Evolutionary conservation across 495 filamentous ascomycete genomes (phyloP), one percentile per base, ranked within the genome.

Genomic region (Aspergillus indologenus): DNA sequence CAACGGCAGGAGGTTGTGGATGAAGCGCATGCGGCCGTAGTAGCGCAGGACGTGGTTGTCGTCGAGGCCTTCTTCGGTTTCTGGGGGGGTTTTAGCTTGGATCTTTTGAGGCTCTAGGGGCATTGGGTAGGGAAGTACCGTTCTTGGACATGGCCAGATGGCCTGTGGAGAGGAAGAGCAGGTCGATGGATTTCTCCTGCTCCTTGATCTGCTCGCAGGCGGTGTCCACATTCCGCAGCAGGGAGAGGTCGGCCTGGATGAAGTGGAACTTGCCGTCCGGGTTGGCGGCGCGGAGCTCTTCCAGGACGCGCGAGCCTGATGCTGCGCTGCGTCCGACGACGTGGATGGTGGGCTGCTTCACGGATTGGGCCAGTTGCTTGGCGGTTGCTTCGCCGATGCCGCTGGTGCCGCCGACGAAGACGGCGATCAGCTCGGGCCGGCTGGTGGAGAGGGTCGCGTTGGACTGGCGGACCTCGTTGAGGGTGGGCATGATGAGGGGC

Each of bases 1-100:
- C 0, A 82, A 78, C 0, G 88, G 86, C 1, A 91, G 79, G 2
- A 91, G 78, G 63, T 87, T 86, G 45, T 69, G 56, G 21, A 81
- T 78, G 67, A 90, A 88, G 43, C 87, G 81, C 48, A 81, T 76
- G 17, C 88, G 85, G 23, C 81, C 72, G 69, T 90, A 90, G 71
- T 84, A 85, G 49, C 69, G 73, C 4, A 88, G 68, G 17, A 82
- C 69, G 44, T 81, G 69, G 55, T 77, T 77, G 31, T 72, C 69
- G 60, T 85, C 74, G 14, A 90, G 73, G 19, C 75, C 78, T 68
- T 91, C 89, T 1, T 61, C 24, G 0, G 87, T 88, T 49, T 85
- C 84, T 80, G 48, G n/a, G 45, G 21, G 53, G 15, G 12, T 53
- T 9, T 21, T 44, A 19, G 45, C 26, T 48, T 54, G 40, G 29